phyloP scores from a whole-genome alignment of 106 monocot genomes.

The Dactylorhiza incarnata region DNA sequence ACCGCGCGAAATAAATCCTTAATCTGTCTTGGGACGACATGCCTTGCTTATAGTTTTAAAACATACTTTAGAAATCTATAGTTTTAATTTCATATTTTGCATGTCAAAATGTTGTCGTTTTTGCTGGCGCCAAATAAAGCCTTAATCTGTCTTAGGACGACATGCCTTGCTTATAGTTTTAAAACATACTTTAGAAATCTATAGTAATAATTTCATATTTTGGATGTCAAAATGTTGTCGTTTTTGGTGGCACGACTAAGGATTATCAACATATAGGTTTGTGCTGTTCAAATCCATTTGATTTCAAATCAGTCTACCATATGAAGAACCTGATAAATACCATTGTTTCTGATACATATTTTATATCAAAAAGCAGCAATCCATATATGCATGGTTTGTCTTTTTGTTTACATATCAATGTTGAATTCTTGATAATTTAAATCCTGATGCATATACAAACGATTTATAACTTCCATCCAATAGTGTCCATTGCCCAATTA shows the following conservation, averaged over 20 bases:
- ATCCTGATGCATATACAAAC: too few species aligned
- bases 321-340: background rate
- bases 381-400: background rate
- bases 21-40: background rate
- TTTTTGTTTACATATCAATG: background rate
- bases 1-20: too few species aligned
- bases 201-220: background rate
- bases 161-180: background rate
- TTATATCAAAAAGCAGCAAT: background rate
- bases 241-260: too few species aligned
- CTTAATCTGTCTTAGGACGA: background rate
- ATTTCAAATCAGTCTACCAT: background rate
- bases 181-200: background rate
- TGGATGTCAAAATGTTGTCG: background rate
- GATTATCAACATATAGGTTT: background rate
- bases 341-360: background rate
- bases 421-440: background rate
- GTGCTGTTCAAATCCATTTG: background rate
- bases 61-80: background rate
- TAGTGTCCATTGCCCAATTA: too few species aligned
- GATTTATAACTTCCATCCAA: too few species aligned
- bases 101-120: background rate
- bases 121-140: too few species aligned
- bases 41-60: background rate
- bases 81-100: background rate